These are phyloP conservation scores for Paraphoma chrysanthemicola DNA, from an alignment of 2,329 filamentous ascomycete genomes.

Conservation along the genomic window DNA sequence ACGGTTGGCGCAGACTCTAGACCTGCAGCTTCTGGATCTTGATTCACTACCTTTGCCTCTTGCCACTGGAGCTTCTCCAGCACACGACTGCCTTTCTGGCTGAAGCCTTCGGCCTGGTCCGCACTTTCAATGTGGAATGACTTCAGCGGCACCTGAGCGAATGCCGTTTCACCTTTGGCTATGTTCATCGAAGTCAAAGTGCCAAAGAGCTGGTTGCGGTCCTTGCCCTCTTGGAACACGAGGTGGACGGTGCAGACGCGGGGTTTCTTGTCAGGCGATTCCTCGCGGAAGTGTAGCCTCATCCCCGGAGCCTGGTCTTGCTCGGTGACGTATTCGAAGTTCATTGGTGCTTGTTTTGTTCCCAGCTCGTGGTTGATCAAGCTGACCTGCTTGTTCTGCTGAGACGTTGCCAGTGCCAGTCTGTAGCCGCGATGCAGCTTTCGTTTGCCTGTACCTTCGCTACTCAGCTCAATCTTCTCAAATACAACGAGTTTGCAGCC, in stretches of 20 bases:
- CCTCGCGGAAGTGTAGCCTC: constrained; percentile 73
- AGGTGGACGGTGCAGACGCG: constrained; percentile 72
- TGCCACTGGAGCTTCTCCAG: constrained; percentile 66
- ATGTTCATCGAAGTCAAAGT: constrained; percentile 76
- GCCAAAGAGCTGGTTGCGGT: constrained; percentile 74
- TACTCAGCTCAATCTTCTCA: constrained; percentile 72
- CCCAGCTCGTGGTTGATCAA: constrained; percentile 75
- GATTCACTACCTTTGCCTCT: constrained; percentile 74
- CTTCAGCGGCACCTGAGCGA: constrained; percentile 71
- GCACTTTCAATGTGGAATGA: constrained; percentile 69
- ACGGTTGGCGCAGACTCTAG: constrained; percentile 70
- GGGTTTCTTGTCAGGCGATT: constrained; percentile 53
- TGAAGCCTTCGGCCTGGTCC: constrained; percentile 56
- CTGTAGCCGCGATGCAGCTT: constrained; percentile 81
- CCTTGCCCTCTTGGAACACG: constrained; percentile 76
- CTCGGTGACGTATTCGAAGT: constrained; percentile 71
- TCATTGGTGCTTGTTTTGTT: constrained; percentile 68
- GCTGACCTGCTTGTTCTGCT: constrained; percentile 78
- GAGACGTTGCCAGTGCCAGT: constrained; percentile 77
- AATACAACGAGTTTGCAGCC: constrained; percentile 78
- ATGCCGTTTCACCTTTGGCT: constrained; percentile 71
- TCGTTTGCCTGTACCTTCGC: constrained; percentile 74
- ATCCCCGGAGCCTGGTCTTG: constrained; percentile 73
- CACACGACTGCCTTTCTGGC: constrained; percentile 48
- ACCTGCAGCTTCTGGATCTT: constrained; percentile 63